Evolutionary conservation across 129 eudicot species (phyloP).

Genomic region (Apium graveolens): DNA sequence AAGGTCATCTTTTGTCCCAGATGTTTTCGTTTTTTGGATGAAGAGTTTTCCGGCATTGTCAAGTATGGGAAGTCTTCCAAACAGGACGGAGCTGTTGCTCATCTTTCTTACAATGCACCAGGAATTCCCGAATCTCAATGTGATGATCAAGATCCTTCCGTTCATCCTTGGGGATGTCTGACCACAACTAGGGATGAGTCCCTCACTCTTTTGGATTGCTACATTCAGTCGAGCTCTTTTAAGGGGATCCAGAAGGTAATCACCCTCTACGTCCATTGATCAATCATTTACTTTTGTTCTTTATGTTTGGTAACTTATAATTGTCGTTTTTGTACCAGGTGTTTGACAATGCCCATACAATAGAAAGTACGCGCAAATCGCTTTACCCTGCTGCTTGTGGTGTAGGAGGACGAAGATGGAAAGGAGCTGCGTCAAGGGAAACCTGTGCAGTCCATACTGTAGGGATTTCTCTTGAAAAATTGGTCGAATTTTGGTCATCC

Average conservation of each 20-base stretch:
- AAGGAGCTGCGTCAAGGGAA: conserved; percentile 89
- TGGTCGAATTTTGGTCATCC: conserved; percentile 95
- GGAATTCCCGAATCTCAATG: conserved; percentile 38
- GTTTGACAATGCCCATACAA: conserved; percentile 79
- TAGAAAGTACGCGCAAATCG: conserved; percentile 79
- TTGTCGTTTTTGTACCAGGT: conserved; percentile 45
- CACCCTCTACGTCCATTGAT: neutral
- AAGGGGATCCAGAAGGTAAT: conserved; percentile 79
- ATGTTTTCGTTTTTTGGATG: conserved; percentile 75
- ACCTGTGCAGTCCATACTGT: conserved; percentile 91
- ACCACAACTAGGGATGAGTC: conserved; percentile 72
- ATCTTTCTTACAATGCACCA: conserved; percentile 30
- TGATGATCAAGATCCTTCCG: conserved; percentile 77
- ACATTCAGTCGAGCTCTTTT: conserved; percentile 60
- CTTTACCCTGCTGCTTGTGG: conserved; percentile 97
- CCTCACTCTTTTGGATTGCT: conserved; percentile 87
- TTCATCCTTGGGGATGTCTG: conserved; percentile 96
- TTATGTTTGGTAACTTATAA: conserved; percentile 8
- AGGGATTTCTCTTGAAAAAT: conserved; percentile 71
- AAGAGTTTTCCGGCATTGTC: conserved; percentile 77
- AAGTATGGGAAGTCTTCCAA: conserved; percentile 81
- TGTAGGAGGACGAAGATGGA: conserved; percentile 92
- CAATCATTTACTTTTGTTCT: neutral
- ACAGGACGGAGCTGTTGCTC: conserved; percentile 51
- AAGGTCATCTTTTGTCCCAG: conserved; percentile 87